Evolutionary conservation across 1,284 basidiomycete species (phyloP), one percentile per base, ranked within the genome.

Genomic region (Trichosporon sp.): DNA sequence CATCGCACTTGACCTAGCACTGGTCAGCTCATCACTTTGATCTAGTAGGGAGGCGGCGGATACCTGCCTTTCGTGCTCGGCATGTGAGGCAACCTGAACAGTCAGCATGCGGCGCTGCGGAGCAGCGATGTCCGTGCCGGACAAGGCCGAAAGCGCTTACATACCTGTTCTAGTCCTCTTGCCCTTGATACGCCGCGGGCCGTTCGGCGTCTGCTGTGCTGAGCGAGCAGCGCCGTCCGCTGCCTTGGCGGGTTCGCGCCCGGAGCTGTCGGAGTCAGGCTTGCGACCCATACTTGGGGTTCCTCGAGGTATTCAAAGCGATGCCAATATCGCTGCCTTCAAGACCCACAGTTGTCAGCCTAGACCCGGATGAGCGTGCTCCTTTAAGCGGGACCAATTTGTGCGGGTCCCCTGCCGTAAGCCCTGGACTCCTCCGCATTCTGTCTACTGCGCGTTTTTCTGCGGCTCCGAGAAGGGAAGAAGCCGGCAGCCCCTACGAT

Each of bases 1-100:
- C 70, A 33, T 71, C 70, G 36, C 70, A 71, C 57, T 71, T 71
- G 37, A 70, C 65, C 69, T 70, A 19, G 16, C 36, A 23, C 4
- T 2, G n/a, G 19, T 44, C 40, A 44, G 40, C 7, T 5, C 19
- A 6, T 52, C 25, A 56, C 23, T 16, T 3, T n/a, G 7, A 21
- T 7, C 11, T 7, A 5, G 29, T 19, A 5, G 21, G 13, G 23
- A 6, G 23, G 25, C 8, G 21, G 32, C 9, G 16, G 6, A 32
- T 3, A 59, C 64, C 29, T 33, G 66, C 68, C 40, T 69, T 69
- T 23, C 68, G 68, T 7, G 65, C 68, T 13, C 68, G 63, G 23
- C 68, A 69, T 52, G 68, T 69, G 10, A 69, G 59, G 31, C 68
- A 69, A 7, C 68, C 68, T 69, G 33, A 27, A 23, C 25, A 2